Base-by-base conservation (phyloP, 345 rosid genomes). In the Syzygium aromaticum region DNA sequence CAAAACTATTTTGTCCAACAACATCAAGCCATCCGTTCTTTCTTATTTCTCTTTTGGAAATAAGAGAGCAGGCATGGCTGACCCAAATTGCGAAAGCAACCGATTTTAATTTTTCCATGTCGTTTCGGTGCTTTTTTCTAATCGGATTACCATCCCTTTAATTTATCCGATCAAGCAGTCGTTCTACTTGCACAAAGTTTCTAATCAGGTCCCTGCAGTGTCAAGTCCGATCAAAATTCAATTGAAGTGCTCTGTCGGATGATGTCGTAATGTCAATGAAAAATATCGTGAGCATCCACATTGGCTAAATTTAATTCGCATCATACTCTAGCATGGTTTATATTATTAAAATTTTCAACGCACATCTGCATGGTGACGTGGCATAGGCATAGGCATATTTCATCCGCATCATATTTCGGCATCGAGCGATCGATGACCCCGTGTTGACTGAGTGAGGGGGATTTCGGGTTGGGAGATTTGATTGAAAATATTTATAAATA, bases 121-220 rank as follows among this genome's bases (percentile, higher is more conserved):
- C n/a, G n/a, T n/a, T n/a, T n/a, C n/a, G n/a, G n/a, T n/a, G n/a
- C n/a, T n/a, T n/a, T n/a, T 28, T 63, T 63, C 21, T n/a, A 63
- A 63, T 63, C 11, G 28, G 14, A 63, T n/a, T 7, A 0, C 17
- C 0, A 9, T 28, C 3, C 4, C 15, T n/a, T 28, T 14, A 2
- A 63, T 63, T 63, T 6, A 19, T 2, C 2, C 2, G 28, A 63
- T n/a, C 6, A 63, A 6, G 46, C 6, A n/a, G 15, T 2, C 2
- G 8, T 28, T 28, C 2, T 56, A 56, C 9, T 56, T 43, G 23
- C 0, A 0, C 25, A 6, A 63, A n/a, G 14, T 63, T 28, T 14
- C 3, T 63, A 28, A 1, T 28, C 38, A 7, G 3, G 21, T n/a
- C 38, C 10, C 7, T 0, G 4, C 1, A 0, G 28, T 38, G 3